These are phyloP conservation scores for Dentipellis sp. DNA, from an alignment of 768 basidiomycete genomes.

Conservation along the genomic window DNA sequence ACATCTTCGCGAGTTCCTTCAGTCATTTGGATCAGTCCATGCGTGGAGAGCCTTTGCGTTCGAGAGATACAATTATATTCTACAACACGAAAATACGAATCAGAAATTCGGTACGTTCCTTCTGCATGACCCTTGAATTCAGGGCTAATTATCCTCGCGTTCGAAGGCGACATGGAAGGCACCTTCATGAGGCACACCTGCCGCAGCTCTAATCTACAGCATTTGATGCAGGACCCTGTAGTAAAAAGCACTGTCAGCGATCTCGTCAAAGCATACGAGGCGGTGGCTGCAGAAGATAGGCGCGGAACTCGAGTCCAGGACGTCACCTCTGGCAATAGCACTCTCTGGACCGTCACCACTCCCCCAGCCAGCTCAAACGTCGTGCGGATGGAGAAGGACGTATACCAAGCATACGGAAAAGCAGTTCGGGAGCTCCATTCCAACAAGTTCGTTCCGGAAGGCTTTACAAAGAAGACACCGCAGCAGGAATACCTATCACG, in stretches of 20 bases:
- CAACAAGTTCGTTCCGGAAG: too few species aligned
- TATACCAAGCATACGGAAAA: too few species aligned
- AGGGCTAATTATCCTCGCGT: not conserved
- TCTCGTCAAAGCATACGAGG: not conserved
- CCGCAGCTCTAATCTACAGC: not conserved
- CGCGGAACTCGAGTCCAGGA: not conserved
- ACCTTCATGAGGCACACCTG: conserved; percentile 17
- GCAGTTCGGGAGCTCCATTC: too few species aligned
- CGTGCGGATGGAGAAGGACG: too few species aligned
- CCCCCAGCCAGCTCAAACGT: too few species aligned
- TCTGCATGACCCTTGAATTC: not conserved
- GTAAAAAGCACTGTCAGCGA: not conserved
- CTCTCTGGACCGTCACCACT: too few species aligned
- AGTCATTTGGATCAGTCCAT: conserved; percentile 26
- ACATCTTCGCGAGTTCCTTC: conserved; percentile 25
- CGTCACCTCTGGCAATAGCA: not conserved
- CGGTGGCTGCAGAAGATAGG: not conserved
- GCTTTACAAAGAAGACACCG: not conserved
- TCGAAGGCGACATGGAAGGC: conserved; percentile 21
- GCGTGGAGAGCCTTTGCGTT: conserved; percentile 29
- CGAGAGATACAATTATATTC: conserved; percentile 25
- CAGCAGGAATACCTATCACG: not conserved
- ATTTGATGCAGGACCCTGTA: not conserved
- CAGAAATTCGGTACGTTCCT: conserved; percentile 21
- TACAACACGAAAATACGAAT: conserved; percentile 24